Conservation (phyloP, 2,329 filamentous ascomycete genomes). For the Eutypa lata region DNA sequence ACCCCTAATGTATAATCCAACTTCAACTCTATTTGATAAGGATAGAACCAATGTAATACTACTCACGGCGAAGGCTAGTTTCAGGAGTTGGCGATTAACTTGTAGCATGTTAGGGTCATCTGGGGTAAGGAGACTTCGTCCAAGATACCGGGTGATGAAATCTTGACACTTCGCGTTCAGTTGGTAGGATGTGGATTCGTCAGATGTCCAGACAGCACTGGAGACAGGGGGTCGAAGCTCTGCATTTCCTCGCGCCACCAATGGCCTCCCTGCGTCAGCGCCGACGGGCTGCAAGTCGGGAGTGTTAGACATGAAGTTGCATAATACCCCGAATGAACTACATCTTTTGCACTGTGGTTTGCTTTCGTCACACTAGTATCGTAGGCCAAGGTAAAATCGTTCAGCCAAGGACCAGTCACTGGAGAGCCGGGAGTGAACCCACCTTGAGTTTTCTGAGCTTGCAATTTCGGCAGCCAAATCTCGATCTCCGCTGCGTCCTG, state of each 20-base stretch:
- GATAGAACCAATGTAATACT: background rate
- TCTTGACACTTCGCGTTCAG: constrained; percentile 38
- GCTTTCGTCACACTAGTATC: constrained; percentile 41
- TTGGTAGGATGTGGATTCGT: constrained; percentile 29
- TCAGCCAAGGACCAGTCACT: background rate
- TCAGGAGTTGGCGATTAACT: constrained; percentile 36
- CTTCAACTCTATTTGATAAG: background rate
- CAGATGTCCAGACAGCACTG: constrained; percentile 20
- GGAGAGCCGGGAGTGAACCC: background rate
- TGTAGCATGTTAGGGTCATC: constrained; percentile 34
- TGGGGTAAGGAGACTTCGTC: constrained; percentile 33
- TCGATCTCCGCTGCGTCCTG: constrained; percentile 32
- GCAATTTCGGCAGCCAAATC: constrained; percentile 48
- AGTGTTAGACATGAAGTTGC: constrained; percentile 36
- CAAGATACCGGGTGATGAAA: constrained; percentile 38
- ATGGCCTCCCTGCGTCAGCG: constrained; percentile 16
- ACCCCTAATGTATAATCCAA: background rate
- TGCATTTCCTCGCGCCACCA: constrained; percentile 12
- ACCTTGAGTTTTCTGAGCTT: constrained; percentile 50
- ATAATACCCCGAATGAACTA: constrained; percentile 39
- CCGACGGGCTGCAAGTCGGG: constrained; percentile 35
- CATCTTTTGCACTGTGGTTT: constrained; percentile 43
- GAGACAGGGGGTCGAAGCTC: constrained; percentile 21
- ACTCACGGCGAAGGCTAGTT: constrained; percentile 36
- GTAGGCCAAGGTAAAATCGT: background rate